Evolutionary conservation across 2,329 filamentous ascomycete species (phyloP).

Genomic region (Stachybotrys chartarum): DNA sequence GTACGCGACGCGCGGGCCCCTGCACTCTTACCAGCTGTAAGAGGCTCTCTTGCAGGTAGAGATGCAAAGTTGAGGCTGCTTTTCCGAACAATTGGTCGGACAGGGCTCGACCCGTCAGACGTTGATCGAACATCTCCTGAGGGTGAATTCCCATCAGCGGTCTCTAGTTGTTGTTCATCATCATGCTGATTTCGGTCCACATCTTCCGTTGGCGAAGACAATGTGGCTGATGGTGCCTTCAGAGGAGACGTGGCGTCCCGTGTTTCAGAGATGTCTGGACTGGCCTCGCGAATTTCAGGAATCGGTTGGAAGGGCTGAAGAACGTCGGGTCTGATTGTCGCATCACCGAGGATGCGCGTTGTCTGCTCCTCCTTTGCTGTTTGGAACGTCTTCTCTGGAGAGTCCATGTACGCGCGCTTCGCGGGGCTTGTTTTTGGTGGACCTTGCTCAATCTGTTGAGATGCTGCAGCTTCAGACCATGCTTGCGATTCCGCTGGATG

Average conservation of each 20-base stretch:
- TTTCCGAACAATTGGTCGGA: conserved; percentile 74
- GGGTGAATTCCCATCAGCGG: conserved; percentile 3
- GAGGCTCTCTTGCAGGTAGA: conserved; percentile 80
- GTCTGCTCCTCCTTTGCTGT: conserved; percentile 38
- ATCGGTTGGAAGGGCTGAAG: neutral
- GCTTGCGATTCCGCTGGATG: neutral
- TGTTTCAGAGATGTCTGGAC: neutral
- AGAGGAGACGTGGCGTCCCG: neutral
- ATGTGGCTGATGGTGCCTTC: neutral
- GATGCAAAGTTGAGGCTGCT: conserved; percentile 94
- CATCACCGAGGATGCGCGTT: conserved; percentile 11
- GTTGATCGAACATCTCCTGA: conserved; percentile 48
- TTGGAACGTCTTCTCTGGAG: conserved; percentile 31
- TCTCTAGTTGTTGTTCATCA: neutral
- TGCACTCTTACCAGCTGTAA: conserved; percentile 77
- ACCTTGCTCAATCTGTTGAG: neutral
- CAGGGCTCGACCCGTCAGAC: conserved; percentile 66
- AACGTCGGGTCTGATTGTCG: neutral
- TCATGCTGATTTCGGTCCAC: neutral
- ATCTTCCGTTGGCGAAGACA: conserved; percentile 2
- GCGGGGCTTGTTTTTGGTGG: conserved; percentile 14
- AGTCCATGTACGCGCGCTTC: conserved; percentile 18
- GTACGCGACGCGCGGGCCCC: conserved; percentile 65
- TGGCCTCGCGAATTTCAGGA: neutral
- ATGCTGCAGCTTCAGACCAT: neutral